Base-by-base conservation (phyloP, 78 protist species). In the Dictyostelium purpureum region DNA sequence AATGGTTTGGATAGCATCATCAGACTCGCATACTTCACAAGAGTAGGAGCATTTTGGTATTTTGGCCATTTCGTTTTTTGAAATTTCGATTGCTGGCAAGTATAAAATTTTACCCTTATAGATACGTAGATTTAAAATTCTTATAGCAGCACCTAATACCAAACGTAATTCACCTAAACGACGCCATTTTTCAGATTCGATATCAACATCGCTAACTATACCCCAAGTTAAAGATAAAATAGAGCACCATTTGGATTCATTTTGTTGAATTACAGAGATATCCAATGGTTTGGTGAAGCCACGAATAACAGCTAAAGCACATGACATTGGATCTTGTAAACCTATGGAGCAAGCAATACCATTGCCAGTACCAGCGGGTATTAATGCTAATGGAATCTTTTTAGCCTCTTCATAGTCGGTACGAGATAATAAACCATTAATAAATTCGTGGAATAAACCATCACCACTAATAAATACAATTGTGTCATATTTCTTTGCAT, bases 151-250 rank as follows among this genome's bases (percentile, higher is more conserved):
- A 38, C 88, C 79, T 18, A 80, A 14, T 1, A 51, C 47, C 6
- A 91, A 31, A 42, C 95, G 67, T 26, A 87, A 35, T 0, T 89
- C 66, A 40, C 95, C 95, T 0, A 87, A 59, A 4, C 67, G 66
- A 52, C 95, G 89, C 42, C 69, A 91, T 31, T 65, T 24, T 45
- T 91, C 95, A 1, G 88, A 77, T 35, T 91, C 95, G 0, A 91
- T 91, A 38, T 91, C 95, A 12, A 91, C 90, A 69, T 91, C 95
- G 0, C 77, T 57, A 1, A 91, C 70, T 6, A 91, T 0, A 73
- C 95, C 95, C 90, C 90, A 80, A 42, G 83, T 77, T 10, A 80
- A 21, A 3, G 88, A 79, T 31, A 80, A 31, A 49, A 77, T 63
- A 19, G 89, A 83, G 38, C 80, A 70, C 88, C 79, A 77, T 24